These are phyloP conservation scores for Rutstroemia sydowiana DNA, from an alignment of 2,329 filamentous ascomycete species.

Conservation along the genomic window DNA sequence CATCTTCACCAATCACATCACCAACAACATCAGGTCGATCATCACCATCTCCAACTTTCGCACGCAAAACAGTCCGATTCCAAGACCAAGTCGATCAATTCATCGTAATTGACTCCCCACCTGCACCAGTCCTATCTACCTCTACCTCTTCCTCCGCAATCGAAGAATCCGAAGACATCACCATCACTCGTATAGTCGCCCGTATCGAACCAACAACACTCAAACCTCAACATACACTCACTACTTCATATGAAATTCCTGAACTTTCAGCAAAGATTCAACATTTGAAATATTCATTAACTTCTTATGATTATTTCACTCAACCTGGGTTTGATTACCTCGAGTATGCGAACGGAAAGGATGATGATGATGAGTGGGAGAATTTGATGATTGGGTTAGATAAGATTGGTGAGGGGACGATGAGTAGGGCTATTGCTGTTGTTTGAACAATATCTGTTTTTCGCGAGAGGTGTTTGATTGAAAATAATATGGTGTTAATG, in stretches of 20 bases:
- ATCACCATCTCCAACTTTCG: slow-evolving; percentile 1
- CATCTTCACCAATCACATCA: not conserved
- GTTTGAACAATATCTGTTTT: no score
- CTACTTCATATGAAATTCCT: not conserved
- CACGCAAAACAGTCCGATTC: slow-evolving; percentile 9
- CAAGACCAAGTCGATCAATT: slow-evolving; percentile 10
- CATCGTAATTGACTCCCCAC: not conserved
- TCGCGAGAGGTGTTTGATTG: no score
- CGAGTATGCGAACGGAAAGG: not conserved
- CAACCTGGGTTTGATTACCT: slow-evolving; percentile 2
- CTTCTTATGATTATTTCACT: slow-evolving; percentile 2
- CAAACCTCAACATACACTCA: not conserved
- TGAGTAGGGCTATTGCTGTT: no score
- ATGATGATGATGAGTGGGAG: slow-evolving; percentile 10
- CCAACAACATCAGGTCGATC: slow-evolving; percentile 4
- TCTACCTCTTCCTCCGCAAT: no score
- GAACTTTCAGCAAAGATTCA: not conserved
- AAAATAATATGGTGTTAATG: no score
- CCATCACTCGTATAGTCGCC: not conserved
- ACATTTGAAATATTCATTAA: slow-evolving; percentile 4
- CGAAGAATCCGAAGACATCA: not conserved
- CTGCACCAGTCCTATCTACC: no score
- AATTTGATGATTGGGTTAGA: slow-evolving; percentile 8
- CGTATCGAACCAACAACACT: not conserved
- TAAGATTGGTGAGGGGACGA: no score